Base-by-base conservation (phyloP, 306 rosid genomes). In the Vachellia pachyceras region DNA sequence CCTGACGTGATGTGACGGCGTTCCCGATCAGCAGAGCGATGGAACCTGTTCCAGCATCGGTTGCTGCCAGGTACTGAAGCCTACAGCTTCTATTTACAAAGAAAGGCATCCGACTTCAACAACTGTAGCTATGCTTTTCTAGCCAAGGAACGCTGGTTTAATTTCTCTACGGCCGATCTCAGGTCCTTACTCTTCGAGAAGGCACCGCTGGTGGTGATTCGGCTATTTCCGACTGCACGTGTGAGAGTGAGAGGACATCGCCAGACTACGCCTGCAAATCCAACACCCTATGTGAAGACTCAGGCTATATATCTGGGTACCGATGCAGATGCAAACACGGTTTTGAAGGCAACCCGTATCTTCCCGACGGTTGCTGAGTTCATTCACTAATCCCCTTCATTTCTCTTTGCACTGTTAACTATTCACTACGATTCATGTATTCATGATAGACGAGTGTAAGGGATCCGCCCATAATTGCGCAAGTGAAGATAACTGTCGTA, bases 271-370 rank as follows among this genome's bases (percentile, higher is more conserved):
- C 79, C 4, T 83, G 88, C 47, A 17, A 64, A 5, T 10, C 3
- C 0, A 79, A 84, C 12, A 81, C 73, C 13, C 0, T 0, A 1
- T 82, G 79, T 64, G 0, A 9, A 1, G 20, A 45, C 9, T 20
- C 17, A 2, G 49, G 14, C 5, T 47, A 47, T 3, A 69, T 69
- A 7, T 14, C 3, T 4, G 86, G 84, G 4, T 86, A 83, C 52
- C 85, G 41, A 0, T 88, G 89, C 79, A 20, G 25, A 33, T 88
- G 89, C 74, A 44, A 0, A 14, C 54, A 18, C 0, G 89, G 89
- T 3, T 88, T 22, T 42, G 22, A 71, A 10, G 90, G 90, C 22
- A 86, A 73, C 58, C 86, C 86, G 0, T 88, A 84, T 72, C 82
- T 42, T 17, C 50, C 67, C 6, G 8, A 37, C 1, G 89, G 85